A percentile compares a stretch with the other conserved stretches of the same genome.
phyloP scores from a whole-genome alignment of 805 yeast species.

The Saturnispora galanensis region DNA sequence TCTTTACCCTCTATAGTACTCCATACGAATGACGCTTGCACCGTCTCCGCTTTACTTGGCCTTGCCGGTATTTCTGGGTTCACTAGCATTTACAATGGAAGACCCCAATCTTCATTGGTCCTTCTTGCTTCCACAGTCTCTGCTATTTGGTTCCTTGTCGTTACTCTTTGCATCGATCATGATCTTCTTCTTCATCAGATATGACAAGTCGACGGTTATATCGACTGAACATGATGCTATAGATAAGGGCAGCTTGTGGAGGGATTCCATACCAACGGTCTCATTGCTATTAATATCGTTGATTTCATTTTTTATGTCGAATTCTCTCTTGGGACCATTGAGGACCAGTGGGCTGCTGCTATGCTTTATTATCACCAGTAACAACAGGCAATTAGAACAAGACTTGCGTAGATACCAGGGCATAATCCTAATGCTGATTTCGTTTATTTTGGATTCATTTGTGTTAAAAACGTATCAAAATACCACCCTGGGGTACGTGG shows the following conservation, averaged over 20 bases:
- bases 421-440: neutral
- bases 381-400: slow-evolving; percentile 8
- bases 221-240: neutral
- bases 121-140: slow-evolving; percentile 6
- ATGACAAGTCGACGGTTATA: neutral
- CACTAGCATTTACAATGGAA: slow-evolving; percentile 20
- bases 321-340: slow-evolving; percentile 20
- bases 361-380: slow-evolving; percentile 13
- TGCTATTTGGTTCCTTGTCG: slow-evolving; percentile 20
- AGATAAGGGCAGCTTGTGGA: neutral
- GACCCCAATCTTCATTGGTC: neutral
- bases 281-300: slow-evolving; percentile 13
- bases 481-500: slow-evolving; percentile 6
- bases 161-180: slow-evolving; percentile 7
- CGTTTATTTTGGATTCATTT: slow-evolving; percentile 7
- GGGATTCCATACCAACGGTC: neutral
- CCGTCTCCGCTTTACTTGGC: slow-evolving; percentile 26
- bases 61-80: slow-evolving; percentile 26
- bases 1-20: neutral
- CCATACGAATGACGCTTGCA: neutral
- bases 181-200: slow-evolving; percentile 5
- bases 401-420: neutral
- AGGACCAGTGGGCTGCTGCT: slow-evolving; percentile 20
- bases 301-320: slow-evolving; percentile 15
- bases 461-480: neutral